phyloP scores from a whole-genome alignment of 352 stramenopile species.

The Pythium brachiatum region DNA sequence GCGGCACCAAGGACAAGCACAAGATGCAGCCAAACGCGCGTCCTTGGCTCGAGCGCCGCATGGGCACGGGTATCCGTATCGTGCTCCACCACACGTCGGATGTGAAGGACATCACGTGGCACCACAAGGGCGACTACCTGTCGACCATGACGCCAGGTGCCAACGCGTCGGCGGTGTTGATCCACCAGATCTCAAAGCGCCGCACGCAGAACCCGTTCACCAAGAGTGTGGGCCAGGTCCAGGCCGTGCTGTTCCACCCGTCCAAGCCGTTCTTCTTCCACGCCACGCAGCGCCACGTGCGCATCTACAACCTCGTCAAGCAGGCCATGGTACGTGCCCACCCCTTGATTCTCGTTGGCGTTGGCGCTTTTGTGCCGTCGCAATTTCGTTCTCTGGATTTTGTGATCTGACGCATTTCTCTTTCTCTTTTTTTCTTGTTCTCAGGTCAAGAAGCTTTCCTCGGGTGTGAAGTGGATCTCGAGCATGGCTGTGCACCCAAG shows the following conservation, averaged over 20 bases:
- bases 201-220: conserved; percentile 97
- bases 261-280: conserved; percentile 99
- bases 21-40: conserved; percentile 47
- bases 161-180: conserved; percentile 90
- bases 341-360: not conserved
- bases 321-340: conserved; percentile 76
- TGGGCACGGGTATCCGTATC: conserved; percentile 78
- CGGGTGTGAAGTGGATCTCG: conserved; percentile 98
- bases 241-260: conserved; percentile 97
- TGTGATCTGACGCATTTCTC: conserved; percentile 5
- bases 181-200: conserved; percentile 98
- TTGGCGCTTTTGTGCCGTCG: not conserved
- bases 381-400: not conserved
- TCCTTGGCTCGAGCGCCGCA: conserved; percentile 73
- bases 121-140: conserved; percentile 99
- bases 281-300: conserved; percentile 97
- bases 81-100: conserved; percentile 88
- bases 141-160: conserved; percentile 91
- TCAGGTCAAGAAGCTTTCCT: conserved; percentile 97
- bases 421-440: conserved; percentile 29
- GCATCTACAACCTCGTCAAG: conserved; percentile 99
- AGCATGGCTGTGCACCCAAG: conserved; percentile 97
- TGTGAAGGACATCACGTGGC: conserved; percentile 95
- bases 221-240: conserved; percentile 92
- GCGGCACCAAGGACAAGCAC: conserved; percentile 76